Percentiles rank a stretch among this genome's conserved stretches.
Evolutionary conservation across 169 alveolate species (phyloP).

Genomic region (Cyclospora cayetanensis): DNA sequence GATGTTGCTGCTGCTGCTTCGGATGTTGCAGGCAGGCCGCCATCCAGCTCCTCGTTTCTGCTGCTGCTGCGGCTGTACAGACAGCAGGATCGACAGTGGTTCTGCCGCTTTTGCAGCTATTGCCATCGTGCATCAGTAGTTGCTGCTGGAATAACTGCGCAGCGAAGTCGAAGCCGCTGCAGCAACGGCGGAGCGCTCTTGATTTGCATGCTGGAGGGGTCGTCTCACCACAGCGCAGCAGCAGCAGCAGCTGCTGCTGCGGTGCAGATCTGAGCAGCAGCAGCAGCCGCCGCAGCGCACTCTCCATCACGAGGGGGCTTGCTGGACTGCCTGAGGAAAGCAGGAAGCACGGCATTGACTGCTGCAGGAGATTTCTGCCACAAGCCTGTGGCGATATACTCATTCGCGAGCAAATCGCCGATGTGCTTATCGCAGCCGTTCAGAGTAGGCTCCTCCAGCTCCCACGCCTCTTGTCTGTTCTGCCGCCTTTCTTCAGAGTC

Average conservation of each 20-base stretch:
- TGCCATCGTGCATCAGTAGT: neutral
- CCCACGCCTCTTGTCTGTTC: too few species aligned
- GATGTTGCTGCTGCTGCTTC: neutral
- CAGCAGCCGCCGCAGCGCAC: neutral
- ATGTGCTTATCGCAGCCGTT: too few species aligned
- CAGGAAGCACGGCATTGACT: too few species aligned
- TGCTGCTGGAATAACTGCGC: neutral
- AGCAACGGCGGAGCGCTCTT: neutral
- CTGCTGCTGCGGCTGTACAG: constrained; percentile 23
- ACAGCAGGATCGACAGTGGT: neutral
- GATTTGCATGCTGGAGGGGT: neutral
- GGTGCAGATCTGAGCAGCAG: neutral
- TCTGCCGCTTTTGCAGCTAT: neutral
- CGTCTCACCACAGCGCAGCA: neutral
- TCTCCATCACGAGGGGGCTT: neutral
- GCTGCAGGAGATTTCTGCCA: too few species aligned
- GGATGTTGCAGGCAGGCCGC: neutral
- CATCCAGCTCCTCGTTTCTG: neutral
- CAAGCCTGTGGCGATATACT: too few species aligned
- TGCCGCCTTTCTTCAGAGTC: too few species aligned
- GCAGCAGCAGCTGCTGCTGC: neutral
- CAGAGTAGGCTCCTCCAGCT: too few species aligned
- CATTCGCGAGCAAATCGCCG: too few species aligned
- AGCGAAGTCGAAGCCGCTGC: neutral
- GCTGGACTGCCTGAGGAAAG: too few species aligned